Base-by-base conservation (phyloP, 2,329 filamentous ascomycete genomes). In the Aspergillus sp. region DNA sequence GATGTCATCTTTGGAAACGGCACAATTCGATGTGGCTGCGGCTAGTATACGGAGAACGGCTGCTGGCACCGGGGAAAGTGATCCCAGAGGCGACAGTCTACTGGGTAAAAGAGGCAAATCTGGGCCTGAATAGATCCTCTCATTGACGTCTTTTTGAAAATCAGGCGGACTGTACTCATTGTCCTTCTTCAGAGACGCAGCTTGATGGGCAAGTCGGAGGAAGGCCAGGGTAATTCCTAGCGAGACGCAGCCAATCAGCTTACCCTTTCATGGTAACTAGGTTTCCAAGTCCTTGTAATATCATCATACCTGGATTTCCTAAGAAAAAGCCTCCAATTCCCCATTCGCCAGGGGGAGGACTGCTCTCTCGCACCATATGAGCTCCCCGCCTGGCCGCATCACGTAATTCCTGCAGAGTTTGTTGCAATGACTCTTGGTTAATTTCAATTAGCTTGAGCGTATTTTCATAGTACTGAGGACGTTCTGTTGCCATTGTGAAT, bases 151-250 rank as follows among this genome's bases (percentile, higher is more conserved):
- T 7, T 53, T 45, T 20, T 52, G 56, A 41, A 63, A 65, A 35
- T 64, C 55, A 7, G 53, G 53, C 12, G 43, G 48, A 12, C 45
- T 3, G 19, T 22, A 5, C 22, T 52, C 35, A 3, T 46, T 41
- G 6, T 35, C 23, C 10, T 54, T 50, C 1, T 41, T 47, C 13
- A 71, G 44, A 7, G 60, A 60, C 10, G 54, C 44, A 4, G 57
- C 58, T 49, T 71, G 68, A 19, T 62, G 64, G 9, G 62, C 60
- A 13, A 71, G 59, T n/a, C 69, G 66, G 10, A 70, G 57, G 43
- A 69, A 68, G 38, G 65, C 57, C 41, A 70, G 55, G 32, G 63
- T 60, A 41, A 68, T 57, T 10, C 69, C 69, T 69, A 49, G 22
- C 6, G 1, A 7, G 5, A 39, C 19, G 17, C 17, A 19, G 37